Conservation (phyloP, 2,329 filamentous ascomycete genomes). For the Parastagonospora nodorum region DNA sequence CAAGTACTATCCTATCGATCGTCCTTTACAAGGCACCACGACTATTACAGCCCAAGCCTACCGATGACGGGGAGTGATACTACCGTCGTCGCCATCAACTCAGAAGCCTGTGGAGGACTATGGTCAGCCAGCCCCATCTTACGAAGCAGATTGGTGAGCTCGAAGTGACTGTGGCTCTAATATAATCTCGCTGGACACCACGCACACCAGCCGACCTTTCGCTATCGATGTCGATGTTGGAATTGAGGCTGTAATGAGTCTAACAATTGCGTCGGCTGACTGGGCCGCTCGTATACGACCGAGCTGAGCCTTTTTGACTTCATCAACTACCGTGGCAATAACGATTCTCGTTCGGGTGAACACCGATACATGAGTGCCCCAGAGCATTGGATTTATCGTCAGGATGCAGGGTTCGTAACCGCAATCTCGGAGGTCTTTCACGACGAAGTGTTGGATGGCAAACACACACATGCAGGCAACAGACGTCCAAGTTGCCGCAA, state of each 20-base stretch:
- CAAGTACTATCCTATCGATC: neutral
- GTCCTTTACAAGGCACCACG: neutral
- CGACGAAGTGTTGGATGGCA: neutral
- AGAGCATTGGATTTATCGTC: neutral
- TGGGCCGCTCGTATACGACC: neutral
- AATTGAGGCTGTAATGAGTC: no score
- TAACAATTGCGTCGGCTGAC: no score
- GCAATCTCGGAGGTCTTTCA: neutral
- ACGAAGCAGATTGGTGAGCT: neutral
- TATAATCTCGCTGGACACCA: no score
- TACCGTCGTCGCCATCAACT: neutral
- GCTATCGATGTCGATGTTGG: no score
- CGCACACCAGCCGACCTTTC: no score
- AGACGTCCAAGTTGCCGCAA: neutral
- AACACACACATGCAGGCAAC: no score
- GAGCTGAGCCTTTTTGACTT: neutral
- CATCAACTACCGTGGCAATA: neutral
- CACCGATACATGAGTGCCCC: neutral
- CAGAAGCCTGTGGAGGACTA: neutral
- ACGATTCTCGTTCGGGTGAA: neutral
- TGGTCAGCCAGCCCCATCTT: neutral
- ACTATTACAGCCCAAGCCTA: neutral
- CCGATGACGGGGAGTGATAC: neutral
- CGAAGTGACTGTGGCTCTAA: no score
- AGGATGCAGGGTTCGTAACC: neutral